Base-by-base conservation (phyloP, 1,284 basidiomycete species). In the Microbotryum violaceum region DNA sequence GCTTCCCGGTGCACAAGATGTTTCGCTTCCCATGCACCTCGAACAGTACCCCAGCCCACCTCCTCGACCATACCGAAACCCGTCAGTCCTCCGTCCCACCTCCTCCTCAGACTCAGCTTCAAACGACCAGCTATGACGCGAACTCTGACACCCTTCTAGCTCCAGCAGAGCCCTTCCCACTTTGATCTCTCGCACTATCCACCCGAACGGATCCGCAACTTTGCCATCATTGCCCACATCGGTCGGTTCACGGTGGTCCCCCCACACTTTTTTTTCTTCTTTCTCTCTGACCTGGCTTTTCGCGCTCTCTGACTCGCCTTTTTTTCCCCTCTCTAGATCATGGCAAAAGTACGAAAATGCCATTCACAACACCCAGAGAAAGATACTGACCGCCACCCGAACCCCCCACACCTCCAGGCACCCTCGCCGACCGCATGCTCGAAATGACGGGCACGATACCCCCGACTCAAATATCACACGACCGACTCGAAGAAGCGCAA, bases 181-280 rank as follows among this genome's bases (percentile, higher is more conserved):
- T 42, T 42, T 42, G 37, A 42, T 18, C 87, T 88, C 82, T 79
- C 84, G 58, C 81, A 85, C 20, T 93, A 84, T 73, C 80, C 86
- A 2, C 84, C 84, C 64, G 84, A 90, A 50, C 74, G 82, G 20
- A 89, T 94, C 70, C 82, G 91, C 87, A 96, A 96, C 75, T 90
- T 97, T 73, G 92, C 89, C 5, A 91, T 96, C 62, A 92, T 96
- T 71, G 91, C 91, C 1, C 91, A 94, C 37, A 42, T 42, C 37
- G 37, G 74, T 93, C 93, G 68, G 90, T 87, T 86, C 71, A 59
- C 75, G 27, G 5, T 49, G 42, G 9, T 27, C n/a, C 46, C 21
- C 49, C 25, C 50, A 4, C 27, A 27, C 27, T 6, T 6, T 27
- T 27, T 27, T 6, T 27, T 27, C 25, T 27, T 27, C 20, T n/a